phyloP scores from a whole-genome alignment of 768 basidiomycete species.

The Holtermanniella nyarrowii region DNA sequence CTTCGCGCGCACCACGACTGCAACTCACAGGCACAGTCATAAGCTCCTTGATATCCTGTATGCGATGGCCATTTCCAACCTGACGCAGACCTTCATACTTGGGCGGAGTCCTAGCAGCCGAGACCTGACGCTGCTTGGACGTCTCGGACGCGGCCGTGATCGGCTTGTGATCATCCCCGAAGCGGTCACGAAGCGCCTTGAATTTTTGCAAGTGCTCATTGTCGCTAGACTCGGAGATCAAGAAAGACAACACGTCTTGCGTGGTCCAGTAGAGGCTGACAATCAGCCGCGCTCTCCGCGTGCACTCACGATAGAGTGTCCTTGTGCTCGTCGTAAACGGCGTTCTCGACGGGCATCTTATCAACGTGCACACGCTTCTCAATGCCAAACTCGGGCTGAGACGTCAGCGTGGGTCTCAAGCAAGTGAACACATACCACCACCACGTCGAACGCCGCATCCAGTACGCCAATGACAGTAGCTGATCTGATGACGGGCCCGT shows the following conservation, averaged over 20 bases:
- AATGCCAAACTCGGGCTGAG: conserved; percentile 80
- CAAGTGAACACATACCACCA: conserved; percentile 46
- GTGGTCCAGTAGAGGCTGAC: conserved; percentile 87
- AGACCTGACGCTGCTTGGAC: conserved; percentile 67
- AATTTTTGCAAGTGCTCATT: conserved; percentile 94
- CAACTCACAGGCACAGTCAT: conserved; percentile 93
- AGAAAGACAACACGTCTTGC: conserved; percentile 85
- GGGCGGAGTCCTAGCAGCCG: conserved; percentile 63
- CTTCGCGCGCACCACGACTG: too few species aligned
- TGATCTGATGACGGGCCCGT: conserved; percentile 88
- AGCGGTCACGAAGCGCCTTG: conserved; percentile 78
- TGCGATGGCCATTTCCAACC: conserved; percentile 64
- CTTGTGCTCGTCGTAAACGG: conserved; percentile 89
- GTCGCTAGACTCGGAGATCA: conserved; percentile 89
- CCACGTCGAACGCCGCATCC: conserved; percentile 95
- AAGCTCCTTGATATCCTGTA: conserved; percentile 87
- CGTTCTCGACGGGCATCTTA: conserved; percentile 98
- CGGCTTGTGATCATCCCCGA: conserved; percentile 36
- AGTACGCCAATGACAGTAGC: conserved; percentile 92
- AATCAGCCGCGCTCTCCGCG: not conserved
- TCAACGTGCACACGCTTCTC: conserved; percentile 98
- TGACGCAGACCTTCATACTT: conserved; percentile 73
- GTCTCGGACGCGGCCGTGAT: conserved; percentile 46
- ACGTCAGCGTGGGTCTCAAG: conserved; percentile 5
- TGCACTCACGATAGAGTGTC: conserved; percentile 53